Evolutionary conservation across 2,329 filamentous ascomycete species (phyloP), one percentile per base, ranked within the genome.

Genomic region (Pseudopithomyces maydicus): DNA sequence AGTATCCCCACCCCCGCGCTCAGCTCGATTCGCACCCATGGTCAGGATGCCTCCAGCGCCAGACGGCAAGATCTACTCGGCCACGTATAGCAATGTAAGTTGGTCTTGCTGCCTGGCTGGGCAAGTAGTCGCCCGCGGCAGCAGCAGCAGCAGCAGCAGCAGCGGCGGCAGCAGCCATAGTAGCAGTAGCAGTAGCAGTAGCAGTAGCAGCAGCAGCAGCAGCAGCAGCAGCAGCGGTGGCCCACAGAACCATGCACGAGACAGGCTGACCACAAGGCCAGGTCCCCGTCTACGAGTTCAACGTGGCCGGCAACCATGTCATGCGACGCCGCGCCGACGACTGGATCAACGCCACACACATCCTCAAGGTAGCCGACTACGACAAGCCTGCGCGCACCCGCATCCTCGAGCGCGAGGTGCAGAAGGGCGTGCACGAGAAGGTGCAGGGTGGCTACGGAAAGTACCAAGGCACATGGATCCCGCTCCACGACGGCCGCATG

Each of bases 271-370:
- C 15, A 22, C 55, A 48, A 17, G 49, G 56, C 55, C 70, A 97
- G 92, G 92, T 97, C 59, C 94, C 94, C 35, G 94, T 98, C 11
- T 97, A 95, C 74, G 95, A 98, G 74, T 95, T 87, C 78, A 92
- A 96, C 74, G 89, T 96, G 68, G 91, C 89, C 35, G 83, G 82
- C 64, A 92, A 96, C 73, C 92, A 97, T 90, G 90, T 98, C 64
- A 99, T 99, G 95, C 90, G 95, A 76, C 87, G 95, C 49, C 88
- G 94, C 58, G 85, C 88, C 52, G 95, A 99, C 77, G 88, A 98
- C 78, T 99, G 94, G 92, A 95, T 99, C 80, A 99, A 99, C 82
- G 95, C 95, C n/a, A 99, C 95, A 52, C 95, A 99, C 74, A 98
- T 99, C 58, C 81, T 99, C 47, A 99, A 99, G 74, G 92, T 96